Evolutionary conservation across 2,329 filamentous ascomycete genomes (phyloP), one percentile per base, ranked within the genome.

Genomic region (Hymenoscyphus occultus): DNA sequence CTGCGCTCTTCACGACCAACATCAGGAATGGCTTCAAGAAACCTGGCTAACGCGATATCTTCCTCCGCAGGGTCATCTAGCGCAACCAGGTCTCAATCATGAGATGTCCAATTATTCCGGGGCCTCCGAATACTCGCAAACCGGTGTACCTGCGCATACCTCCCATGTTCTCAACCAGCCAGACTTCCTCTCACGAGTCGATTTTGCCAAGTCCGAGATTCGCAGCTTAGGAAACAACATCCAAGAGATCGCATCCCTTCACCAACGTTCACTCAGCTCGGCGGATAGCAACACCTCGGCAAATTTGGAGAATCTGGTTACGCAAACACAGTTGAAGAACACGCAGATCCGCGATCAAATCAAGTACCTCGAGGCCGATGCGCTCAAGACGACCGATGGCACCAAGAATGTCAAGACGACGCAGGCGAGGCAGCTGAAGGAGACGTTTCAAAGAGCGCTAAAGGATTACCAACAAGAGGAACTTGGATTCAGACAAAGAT

Each of bases 341-440:
- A 87, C 85, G n/a, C 82, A 84, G 69, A 91, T 94, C 81, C 89
- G 90, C 75, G 88, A 91, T 74, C 87, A 91, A 78, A 90, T 94
- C 80, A 91, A 90, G 77, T 85, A 84, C 71, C 82, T 94, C 63
- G 90, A 93, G 78, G 81, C 80, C 67, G 91, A 94, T 76, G 84
- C 88, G 57, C 80, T 83, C 75, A 86, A 86, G 76, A 90, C 88
- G 22, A 77, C 79, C 40, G 84, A 86, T 75, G 79, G 80, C 63
- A 82, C 82, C 69, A 88, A 87, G 76, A 80, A 78, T 66, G 83
- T 89, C 70, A 94, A 94, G 81, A 82, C 83, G 65, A 84, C 88
- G 72, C 93, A 94, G 82, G 83, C 84, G 74, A 86, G 84, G 67
- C 90, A 92, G 77, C 81, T 93, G 74, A 92, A 90, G 81, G 83